Evolutionary conservation across 345 rosid genomes (phyloP).

Genomic region (Camelina sativa): DNA sequence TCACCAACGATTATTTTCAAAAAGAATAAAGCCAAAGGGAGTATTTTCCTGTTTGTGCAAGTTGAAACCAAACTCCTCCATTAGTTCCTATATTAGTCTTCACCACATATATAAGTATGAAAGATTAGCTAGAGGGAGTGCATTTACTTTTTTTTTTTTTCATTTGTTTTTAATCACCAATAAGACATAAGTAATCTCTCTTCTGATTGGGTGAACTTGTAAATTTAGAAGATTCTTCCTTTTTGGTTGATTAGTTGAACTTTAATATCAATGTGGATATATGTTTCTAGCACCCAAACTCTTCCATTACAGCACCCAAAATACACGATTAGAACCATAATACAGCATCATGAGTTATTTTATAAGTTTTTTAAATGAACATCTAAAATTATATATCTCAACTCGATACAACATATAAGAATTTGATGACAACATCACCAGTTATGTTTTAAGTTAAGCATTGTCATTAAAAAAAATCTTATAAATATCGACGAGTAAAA

Average conservation of each 20-base stretch:
- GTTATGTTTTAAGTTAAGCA: no score
- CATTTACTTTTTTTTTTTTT: background rate
- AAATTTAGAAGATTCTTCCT: background rate
- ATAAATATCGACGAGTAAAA: background rate
- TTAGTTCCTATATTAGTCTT: slow-evolving; percentile 3
- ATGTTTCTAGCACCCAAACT: background rate
- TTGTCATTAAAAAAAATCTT: no score
- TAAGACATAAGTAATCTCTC: background rate
- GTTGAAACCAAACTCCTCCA: slow-evolving; percentile 29
- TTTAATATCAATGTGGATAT: background rate
- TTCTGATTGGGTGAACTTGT: background rate
- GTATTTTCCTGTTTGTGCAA: slow-evolving; percentile 19
- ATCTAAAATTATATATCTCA: no score
- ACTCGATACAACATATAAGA: no score
- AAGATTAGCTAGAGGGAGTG: background rate
- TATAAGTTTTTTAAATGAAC: no score
- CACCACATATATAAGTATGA: slow-evolving; percentile 14
- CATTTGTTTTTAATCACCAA: background rate
- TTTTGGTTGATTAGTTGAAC: slow-evolving; percentile 2
- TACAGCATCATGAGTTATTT: no score
- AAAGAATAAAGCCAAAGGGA: slow-evolving; percentile 2
- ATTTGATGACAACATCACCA: no score
- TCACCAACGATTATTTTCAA: background rate
- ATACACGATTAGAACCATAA: no score
- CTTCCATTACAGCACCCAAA: background rate